Evolutionary conservation across 164 flowering plant genomes (phyloP).

Genomic region (Kalanchoe fedtschenkoi): DNA sequence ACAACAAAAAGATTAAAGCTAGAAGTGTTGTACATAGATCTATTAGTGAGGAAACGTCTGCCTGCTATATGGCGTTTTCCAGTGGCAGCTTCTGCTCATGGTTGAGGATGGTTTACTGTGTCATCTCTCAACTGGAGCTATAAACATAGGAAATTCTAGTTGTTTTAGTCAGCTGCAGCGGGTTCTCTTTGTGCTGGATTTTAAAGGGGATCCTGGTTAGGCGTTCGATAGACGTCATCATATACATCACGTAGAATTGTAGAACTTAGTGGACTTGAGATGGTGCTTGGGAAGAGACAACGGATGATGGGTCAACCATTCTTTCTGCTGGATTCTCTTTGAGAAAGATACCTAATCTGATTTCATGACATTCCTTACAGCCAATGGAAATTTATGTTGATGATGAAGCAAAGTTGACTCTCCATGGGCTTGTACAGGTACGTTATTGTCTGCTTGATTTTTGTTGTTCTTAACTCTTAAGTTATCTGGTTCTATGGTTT

Average conservation of each 20-base stretch:
- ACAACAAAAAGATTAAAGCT: neutral
- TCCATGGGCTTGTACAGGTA: slow-evolving; percentile 99
- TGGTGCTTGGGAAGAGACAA: neutral
- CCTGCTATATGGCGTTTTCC: neutral
- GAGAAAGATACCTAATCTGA: slow-evolving; percentile 53
- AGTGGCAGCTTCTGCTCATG: slow-evolving; percentile 1
- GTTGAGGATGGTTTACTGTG: neutral
- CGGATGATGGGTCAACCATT: neutral
- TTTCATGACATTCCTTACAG: slow-evolving; percentile 78
- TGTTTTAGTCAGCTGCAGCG: neutral
- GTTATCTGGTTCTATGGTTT: neutral
- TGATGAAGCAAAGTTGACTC: slow-evolving; percentile 95
- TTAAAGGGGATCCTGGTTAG: neutral
- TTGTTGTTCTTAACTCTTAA: neutral
- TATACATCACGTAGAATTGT: neutral
- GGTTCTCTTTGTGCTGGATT: neutral
- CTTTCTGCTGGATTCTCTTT: slow-evolving; percentile 48
- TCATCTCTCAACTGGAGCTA: neutral
- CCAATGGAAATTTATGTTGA: slow-evolving; percentile 99
- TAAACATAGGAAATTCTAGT: neutral
- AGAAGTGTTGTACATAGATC: neutral
- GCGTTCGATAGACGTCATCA: neutral
- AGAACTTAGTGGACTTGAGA: neutral
- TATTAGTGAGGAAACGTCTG: neutral
- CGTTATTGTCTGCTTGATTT: neutral